Evolutionary conservation across 208 protist species (phyloP).

Genomic region (Naegleria fowleri): DNA sequence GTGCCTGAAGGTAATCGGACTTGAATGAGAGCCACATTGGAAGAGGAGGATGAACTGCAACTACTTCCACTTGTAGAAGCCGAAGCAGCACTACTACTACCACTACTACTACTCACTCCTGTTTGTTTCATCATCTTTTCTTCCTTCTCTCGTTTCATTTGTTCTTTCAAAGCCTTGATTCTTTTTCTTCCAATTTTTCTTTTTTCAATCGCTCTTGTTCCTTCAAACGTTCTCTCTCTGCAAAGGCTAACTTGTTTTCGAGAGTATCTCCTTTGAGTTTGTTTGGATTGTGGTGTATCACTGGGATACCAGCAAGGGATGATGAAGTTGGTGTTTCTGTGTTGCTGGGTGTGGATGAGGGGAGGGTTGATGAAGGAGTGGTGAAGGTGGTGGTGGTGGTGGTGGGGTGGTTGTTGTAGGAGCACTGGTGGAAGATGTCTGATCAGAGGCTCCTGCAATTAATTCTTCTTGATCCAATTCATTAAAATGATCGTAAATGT

Average conservation of each 20-base stretch:
- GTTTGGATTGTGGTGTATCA: not conserved
- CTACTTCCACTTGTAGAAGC: not conserved
- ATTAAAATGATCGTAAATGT: not conserved
- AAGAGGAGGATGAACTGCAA: not conserved
- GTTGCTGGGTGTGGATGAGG: no score
- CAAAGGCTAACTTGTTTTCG: not conserved
- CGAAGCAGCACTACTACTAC: no score
- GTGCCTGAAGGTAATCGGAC: not conserved
- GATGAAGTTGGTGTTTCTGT: no score
- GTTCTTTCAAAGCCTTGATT: not conserved
- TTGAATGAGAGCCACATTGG: not conserved
- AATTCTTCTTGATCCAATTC: not conserved
- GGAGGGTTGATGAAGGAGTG: no score
- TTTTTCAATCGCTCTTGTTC: not conserved
- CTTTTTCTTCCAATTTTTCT: slow-evolving; percentile 5
- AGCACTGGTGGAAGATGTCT: not conserved
- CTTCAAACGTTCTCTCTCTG: not conserved
- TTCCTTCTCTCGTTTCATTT: not conserved
- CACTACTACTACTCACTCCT: no score
- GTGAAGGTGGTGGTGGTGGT: no score
- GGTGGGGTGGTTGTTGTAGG: not conserved
- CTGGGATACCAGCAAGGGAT: not conserved
- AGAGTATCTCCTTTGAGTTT: not conserved
- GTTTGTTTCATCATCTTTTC: not conserved
- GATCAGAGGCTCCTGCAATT: not conserved